A percentile compares a stretch with the other conserved stretches of the same genome.
phyloP scores from a whole-genome alignment of 768 basidiomycete species.

The Albatrellus ellisii region DNA sequence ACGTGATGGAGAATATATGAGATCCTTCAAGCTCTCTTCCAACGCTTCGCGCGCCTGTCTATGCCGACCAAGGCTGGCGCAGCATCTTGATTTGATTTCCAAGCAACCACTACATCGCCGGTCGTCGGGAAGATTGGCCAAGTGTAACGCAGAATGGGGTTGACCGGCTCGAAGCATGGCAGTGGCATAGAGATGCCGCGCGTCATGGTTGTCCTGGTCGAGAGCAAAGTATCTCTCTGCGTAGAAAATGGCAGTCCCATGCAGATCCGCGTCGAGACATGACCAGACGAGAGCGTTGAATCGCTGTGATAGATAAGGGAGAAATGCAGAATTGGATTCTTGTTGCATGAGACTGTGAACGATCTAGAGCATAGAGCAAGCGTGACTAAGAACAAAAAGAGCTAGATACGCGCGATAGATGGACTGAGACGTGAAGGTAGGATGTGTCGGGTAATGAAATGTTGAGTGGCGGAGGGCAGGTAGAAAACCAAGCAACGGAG shows the following conservation, averaged over 20 bases:
- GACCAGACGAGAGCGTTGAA: constrained; percentile 69
- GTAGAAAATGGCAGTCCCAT: constrained; percentile 76
- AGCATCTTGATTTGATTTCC: constrained; percentile 71
- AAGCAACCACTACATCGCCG: constrained; percentile 61
- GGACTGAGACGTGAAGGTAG: not conserved
- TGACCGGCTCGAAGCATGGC: constrained; percentile 58
- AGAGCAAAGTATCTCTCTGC: constrained; percentile 74
- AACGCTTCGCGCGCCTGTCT: constrained; percentile 66
- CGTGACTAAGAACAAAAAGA: not conserved
- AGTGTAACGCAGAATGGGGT: constrained; percentile 58
- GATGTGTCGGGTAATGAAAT: not conserved
- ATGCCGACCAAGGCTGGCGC: constrained; percentile 55
- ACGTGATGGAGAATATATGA: constrained; percentile 44
- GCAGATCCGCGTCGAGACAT: constrained; percentile 71
- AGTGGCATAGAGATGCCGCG: constrained; percentile 76
- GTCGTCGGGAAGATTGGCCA: constrained; percentile 52
- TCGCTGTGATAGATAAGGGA: constrained; percentile 50
- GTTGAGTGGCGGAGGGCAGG: not conserved
- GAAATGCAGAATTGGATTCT: constrained; percentile 35
- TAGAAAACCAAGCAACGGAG: not conserved
- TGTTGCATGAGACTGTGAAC: constrained; percentile 46
- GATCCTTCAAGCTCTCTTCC: constrained; percentile 44
- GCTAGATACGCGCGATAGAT: not conserved
- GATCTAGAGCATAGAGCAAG: constrained; percentile 19
- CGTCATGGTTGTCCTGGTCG: constrained; percentile 61